Percentiles rank a stretch among this genome's conserved stretches.
Conservation (phyloP, 495 filamentous ascomycete species). For the Penicillium simplicissimum region DNA sequence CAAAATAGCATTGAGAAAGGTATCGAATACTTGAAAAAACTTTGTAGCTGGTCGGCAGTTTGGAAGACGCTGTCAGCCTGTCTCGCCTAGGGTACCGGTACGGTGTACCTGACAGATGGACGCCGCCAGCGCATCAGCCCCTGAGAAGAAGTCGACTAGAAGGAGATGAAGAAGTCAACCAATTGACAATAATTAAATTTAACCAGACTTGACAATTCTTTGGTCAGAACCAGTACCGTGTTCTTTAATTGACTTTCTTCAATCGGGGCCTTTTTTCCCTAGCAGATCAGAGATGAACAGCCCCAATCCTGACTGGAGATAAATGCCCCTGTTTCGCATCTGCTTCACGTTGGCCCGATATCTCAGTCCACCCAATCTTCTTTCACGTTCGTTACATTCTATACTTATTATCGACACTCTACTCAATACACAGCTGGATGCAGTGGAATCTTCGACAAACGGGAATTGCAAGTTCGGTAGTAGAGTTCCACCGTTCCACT, state of each 20-base stretch:
- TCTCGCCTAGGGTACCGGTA: neutral
- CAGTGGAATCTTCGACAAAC: neutral
- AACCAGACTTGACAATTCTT: neutral
- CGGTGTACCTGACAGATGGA: neutral
- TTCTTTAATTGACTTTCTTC: neutral
- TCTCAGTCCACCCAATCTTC: neutral
- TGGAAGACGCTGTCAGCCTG: too few relatives aligned
- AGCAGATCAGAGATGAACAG: neutral
- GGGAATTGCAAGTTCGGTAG: neutral
- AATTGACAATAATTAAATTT: neutral
- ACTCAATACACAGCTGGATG: neutral
- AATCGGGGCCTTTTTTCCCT: neutral
- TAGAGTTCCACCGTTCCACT: constrained; percentile 8
- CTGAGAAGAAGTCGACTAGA: neutral
- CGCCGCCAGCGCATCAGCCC: neutral
- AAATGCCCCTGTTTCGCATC: constrained; percentile 6
- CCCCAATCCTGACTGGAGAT: neutral
- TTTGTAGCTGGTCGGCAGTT: neutral
- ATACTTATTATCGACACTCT: neutral
- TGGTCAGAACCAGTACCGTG: neutral
- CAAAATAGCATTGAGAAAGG: neutral
- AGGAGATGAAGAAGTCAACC: neutral
- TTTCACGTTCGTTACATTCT: neutral
- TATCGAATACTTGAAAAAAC: neutral
- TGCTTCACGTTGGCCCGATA: neutral